Conservation (phyloP, 768 basidiomycete species). For the Lactifluus pinguis region DNA sequence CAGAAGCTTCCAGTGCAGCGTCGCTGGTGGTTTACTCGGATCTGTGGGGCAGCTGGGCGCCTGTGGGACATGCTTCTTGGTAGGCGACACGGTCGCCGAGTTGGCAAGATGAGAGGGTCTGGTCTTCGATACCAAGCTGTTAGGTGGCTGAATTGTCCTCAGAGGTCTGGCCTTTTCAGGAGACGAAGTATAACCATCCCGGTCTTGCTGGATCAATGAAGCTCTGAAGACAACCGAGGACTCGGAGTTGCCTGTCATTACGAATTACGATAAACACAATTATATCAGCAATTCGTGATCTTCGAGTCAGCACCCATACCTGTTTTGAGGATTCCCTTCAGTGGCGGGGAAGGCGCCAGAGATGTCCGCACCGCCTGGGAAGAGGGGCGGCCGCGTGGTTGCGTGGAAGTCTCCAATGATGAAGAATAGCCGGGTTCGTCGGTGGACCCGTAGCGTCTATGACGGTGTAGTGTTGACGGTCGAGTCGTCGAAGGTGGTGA, state of each 20-base stretch:
- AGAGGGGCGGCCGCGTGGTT: neutral
- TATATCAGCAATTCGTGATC: conserved; percentile 1
- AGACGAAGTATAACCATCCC: conserved; percentile 20
- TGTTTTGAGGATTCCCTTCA: conserved; percentile 19
- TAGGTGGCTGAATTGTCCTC: neutral
- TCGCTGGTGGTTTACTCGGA: conserved; percentile 28
- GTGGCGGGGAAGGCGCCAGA: neutral
- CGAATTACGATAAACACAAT: neutral
- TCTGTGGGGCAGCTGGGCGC: neutral
- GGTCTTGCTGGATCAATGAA: conserved; percentile 10
- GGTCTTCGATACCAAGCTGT: neutral
- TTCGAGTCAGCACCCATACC: conserved; percentile 9
- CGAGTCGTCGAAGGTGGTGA: neutral
- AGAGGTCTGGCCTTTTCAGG: conserved; percentile 24
- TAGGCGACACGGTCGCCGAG: neutral
- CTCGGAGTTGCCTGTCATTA: conserved; percentile 1
- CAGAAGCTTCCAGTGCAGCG: conserved; percentile 42
- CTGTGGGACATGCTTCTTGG: neutral
- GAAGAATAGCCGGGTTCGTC: conserved; percentile 15
- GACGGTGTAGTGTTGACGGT: neutral
- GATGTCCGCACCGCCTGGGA: conserved; percentile 5
- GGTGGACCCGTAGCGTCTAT: neutral
- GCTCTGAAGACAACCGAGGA: conserved; percentile 7
- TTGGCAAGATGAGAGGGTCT: neutral
- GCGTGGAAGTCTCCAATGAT: conserved; percentile 5